These are phyloP conservation scores for Pichia thaimueangensis DNA, from an alignment of 805 yeast species.

Conservation along the genomic window DNA sequence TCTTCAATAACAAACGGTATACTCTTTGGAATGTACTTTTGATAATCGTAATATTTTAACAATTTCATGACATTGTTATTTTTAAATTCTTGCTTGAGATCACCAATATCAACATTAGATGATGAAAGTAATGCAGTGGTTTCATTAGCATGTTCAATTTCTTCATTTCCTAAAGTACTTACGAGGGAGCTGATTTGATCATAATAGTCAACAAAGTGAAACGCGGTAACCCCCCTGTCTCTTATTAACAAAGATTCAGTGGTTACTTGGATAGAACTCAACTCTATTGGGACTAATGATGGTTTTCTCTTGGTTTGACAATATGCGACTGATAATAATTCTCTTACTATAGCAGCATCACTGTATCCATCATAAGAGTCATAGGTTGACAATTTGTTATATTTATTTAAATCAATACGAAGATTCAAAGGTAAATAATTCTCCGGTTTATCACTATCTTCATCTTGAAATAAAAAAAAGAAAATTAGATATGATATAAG, in stretches of 20 bases:
- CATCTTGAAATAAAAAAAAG: not conserved
- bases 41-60: constrained; percentile 2
- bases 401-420: constrained; percentile 16
- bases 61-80: constrained; percentile 1
- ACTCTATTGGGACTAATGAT: constrained; percentile 19
- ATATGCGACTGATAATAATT: constrained; percentile 22
- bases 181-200: constrained; percentile 26
- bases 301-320: constrained; percentile 23
- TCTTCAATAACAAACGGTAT: constrained; percentile 30
- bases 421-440: constrained; percentile 7
- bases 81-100: not conserved
- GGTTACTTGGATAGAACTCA: constrained; percentile 21
- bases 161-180: constrained; percentile 16
- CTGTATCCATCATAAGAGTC: not conserved
- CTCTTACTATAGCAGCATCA: constrained; percentile 20
- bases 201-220: constrained; percentile 27
- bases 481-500: constrained; percentile 3
- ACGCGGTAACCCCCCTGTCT: constrained; percentile 31
- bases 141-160: constrained; percentile 4
- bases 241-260: constrained; percentile 27
- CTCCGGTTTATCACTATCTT: not conserved
- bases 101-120: not conserved
- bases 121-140: constrained; percentile 8
- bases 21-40: not conserved
- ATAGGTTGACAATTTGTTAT: not conserved